Evolutionary conservation across 2,329 filamentous ascomycete genomes (phyloP), one percentile per base, ranked within the genome.

Genomic region (Cladosporium oxysporum): DNA sequence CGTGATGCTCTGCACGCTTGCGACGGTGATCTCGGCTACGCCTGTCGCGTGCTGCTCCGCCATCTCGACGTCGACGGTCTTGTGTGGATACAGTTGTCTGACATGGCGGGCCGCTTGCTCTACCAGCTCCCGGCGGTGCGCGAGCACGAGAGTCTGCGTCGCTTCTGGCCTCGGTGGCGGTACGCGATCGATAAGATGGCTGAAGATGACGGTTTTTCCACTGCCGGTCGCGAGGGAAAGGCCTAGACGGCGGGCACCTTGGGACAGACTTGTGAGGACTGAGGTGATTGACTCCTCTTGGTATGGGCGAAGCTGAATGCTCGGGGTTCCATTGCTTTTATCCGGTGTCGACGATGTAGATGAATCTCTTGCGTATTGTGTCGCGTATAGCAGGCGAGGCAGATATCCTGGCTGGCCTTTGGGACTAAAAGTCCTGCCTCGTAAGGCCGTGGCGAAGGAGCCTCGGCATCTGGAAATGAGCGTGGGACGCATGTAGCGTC

Each of bases 181-280:
- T 60, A 98, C 83, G 66, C 91, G 90, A 73, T 91, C 88, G 68
- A 99, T 96, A 55, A 99, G 85, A 76, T 97, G 93, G 14, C 94
- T 98, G 80, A 99, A 99, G 72, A 99, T 93, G 75, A 99, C 89
- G 14, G 93, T 97, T 77, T 97, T 97, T 7, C 93, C 93, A 69
- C 91, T 88, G 1, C 93, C 93, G 2, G 93, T 97, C 1, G 93
- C 93, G 26, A 97, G 78, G 0, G 93, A 97, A 10, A 97, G 85
- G 0, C 92, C 93, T 1, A 96, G 80, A 18, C 93, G 85, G 71
- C 91, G 92, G 70, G 92, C 86, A 0, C 92, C 93, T 55, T 85
- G 78, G 3, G 84, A 76, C 0, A 96, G 75, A 65, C 91, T 86
- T 2, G 83, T 77, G 1, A 96, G 79, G 2, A 97, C 90, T 0